Evolutionary conservation across 2,329 filamentous ascomycete genomes (phyloP).

Genomic region (Colletotrichum zoysiae): DNA sequence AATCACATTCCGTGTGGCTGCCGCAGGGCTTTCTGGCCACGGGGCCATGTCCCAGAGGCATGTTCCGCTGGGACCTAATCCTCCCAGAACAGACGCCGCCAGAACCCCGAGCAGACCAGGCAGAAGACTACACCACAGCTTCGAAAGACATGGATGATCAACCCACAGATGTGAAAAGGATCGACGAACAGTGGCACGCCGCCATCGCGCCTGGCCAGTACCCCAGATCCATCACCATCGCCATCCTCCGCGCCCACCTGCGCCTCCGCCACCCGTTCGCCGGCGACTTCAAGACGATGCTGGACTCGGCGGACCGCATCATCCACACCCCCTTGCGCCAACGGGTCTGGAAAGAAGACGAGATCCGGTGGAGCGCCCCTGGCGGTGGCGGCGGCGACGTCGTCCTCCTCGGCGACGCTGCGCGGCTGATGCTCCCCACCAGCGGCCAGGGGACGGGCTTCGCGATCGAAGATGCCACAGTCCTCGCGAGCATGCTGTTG

Average conservation of each 20-base stretch:
- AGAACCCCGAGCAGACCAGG: neutral
- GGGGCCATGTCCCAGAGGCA: conserved; percentile 40
- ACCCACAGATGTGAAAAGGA: neutral
- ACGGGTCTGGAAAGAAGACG: conserved; percentile 45
- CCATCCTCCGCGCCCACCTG: conserved; percentile 22
- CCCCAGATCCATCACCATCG: conserved; percentile 14
- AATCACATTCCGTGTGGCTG: conserved; percentile 42
- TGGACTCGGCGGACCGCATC: conserved; percentile 44
- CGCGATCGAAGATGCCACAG: conserved; percentile 46
- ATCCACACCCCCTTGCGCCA: conserved; percentile 45
- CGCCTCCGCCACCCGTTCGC: conserved; percentile 43
- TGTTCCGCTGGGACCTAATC: conserved; percentile 46
- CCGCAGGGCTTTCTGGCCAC: conserved; percentile 43
- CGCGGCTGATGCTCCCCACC: conserved; percentile 45
- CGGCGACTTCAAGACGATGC: conserved; percentile 43
- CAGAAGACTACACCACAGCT: neutral
- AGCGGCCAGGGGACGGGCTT: conserved; percentile 47
- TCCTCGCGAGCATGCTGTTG: conserved; percentile 43
- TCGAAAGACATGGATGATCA: no score
- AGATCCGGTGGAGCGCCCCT: conserved; percentile 42
- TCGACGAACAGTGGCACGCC: conserved; percentile 11
- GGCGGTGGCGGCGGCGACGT: conserved; percentile 20
- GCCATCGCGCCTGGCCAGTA: conserved; percentile 29
- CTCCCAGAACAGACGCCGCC: conserved; percentile 43
- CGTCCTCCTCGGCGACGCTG: conserved; percentile 45